phyloP scores from a whole-genome alignment of 2,329 filamentous ascomycete genomes.

The Trichoderma sp. region DNA sequence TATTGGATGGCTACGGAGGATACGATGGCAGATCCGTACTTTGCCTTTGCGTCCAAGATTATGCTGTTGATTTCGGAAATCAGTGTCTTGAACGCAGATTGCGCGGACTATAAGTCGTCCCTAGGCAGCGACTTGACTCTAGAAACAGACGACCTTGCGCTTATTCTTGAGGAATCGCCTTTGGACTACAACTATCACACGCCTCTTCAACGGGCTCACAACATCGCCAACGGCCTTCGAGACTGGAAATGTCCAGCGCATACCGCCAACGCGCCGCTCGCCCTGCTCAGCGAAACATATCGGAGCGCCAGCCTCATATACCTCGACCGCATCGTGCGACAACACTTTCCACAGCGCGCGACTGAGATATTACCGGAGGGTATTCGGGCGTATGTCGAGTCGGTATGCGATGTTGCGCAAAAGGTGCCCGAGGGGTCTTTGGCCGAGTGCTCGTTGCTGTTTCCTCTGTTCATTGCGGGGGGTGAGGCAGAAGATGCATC shows the following conservation, averaged over 20 bases:
- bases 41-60: constrained; percentile 4
- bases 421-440: constrained; percentile 4
- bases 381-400: neutral
- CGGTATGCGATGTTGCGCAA: neutral
- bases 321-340: constrained; percentile 1
- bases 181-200: neutral
- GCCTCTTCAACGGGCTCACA: neutral
- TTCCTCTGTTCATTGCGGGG: constrained; percentile 10
- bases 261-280: constrained; percentile 7
- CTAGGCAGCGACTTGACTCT: neutral
- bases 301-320: constrained; percentile 14
- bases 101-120: constrained; percentile 1
- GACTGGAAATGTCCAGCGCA: constrained; percentile 2
- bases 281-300: constrained; percentile 8
- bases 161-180: neutral
- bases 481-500: neutral
- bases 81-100: constrained; percentile 12
- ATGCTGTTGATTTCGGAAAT: constrained; percentile 13
- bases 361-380: constrained; percentile 3
- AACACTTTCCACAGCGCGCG: neutral
- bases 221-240: neutral
- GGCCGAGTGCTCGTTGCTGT: constrained; percentile 7
- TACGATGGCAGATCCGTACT: neutral
- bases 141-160: neutral
- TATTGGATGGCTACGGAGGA: constrained; percentile 14